Base-by-base conservation (phyloP, 2,329 filamentous ascomycete genomes). In the Corniculantispora saksenae region DNA sequence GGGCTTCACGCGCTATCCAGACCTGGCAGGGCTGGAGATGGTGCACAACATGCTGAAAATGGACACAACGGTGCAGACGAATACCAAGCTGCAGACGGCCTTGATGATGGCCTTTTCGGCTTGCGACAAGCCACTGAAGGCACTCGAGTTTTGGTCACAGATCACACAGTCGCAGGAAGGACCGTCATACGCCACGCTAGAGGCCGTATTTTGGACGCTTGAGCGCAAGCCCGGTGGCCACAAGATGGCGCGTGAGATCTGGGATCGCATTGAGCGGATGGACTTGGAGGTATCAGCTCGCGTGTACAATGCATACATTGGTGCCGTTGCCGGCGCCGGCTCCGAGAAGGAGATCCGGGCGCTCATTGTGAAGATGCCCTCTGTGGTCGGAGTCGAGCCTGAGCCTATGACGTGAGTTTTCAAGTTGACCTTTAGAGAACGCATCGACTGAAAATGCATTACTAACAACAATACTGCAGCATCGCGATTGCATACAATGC, bases 1-100 rank as follows among this genome's bases (percentile, higher is more conserved):
- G 66, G 92, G 93, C 2, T 85, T 97, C 27, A 89, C 89, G 3
- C 76, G 77, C n/a, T 77, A 79, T 50, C 78, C 78, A 1, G 79
- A 81, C 63, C 35, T 79, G 1, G 88, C 91, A 64, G 88, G 88
- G 50, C 80, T 97, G 23, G 86, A 88, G 66, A 86, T 91, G 67
- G 86, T 97, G 2, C 91, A 97, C 79, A 97, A 97, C 74, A 94
- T 97, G 87, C 83, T 97, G 69, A 98, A 97, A 79, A 89, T 97
- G 76, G 95, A 99, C 75, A 84, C 89, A n/a, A 86, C 87, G 50
- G 84, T 98, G 45, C 88, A 94, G 70, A 84, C 90, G 5, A 89
- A 86, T 70, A 98, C 94, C 0, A 83, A 81, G 63, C 81, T 98
- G 2, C 87, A 90, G 70, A 98, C 97, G 71, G 88, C 91, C 0